Evolutionary conservation across 352 stramenopile genomes (phyloP), one percentile per base, ranked within the genome.

Genomic region (Phytopythium oedochilum): DNA sequence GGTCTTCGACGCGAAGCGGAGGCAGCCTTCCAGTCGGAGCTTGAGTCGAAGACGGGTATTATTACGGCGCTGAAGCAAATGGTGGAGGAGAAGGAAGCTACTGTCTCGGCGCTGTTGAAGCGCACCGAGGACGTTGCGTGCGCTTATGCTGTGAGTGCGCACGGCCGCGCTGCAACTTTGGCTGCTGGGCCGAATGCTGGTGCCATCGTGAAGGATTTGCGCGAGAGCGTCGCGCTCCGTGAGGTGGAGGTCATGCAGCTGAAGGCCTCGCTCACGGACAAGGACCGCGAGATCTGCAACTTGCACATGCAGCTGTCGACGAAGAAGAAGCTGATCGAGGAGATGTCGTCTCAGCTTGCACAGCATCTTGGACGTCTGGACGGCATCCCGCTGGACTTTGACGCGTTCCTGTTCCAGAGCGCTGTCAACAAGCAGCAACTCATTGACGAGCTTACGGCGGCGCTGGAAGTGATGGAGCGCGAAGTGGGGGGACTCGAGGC

Each of bases 281-380:
- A 90, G 58, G 79, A 92, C 29, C 75, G 78, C n/a, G 79, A 92
- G 62, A 90, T 92, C 35, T 92, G 82, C 62, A 70, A 78, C 44
- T 59, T 92, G 11, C 86, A 92, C 40, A 79, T 89, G 67, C 73
- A 89, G 56, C 50, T 92, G 55, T 89, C 79, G 31, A 89, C 78
- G 20, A 89, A 92, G 61, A 85, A 88, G 65, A 88, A 85, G 55
- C 70, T 92, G 5, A 66, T 90, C 17, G 78, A 88, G 17, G 79
- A 92, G 53, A 83, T 92, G 40, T 76, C 75, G 22, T 75, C 76
- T 42, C 76, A 77, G 51, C 78, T 89, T 39, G 63, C 68, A 28
- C 61, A 87, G 55, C 74, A 88, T 36, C 59, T 89, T 42, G 68
- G 80, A 44, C 55, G 53, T 0, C 36, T 61, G 5, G 69, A 74